phyloP scores from a whole-genome alignment of 2,329 filamentous ascomycete genomes.

The Chaetomiaceae sp. region DNA sequence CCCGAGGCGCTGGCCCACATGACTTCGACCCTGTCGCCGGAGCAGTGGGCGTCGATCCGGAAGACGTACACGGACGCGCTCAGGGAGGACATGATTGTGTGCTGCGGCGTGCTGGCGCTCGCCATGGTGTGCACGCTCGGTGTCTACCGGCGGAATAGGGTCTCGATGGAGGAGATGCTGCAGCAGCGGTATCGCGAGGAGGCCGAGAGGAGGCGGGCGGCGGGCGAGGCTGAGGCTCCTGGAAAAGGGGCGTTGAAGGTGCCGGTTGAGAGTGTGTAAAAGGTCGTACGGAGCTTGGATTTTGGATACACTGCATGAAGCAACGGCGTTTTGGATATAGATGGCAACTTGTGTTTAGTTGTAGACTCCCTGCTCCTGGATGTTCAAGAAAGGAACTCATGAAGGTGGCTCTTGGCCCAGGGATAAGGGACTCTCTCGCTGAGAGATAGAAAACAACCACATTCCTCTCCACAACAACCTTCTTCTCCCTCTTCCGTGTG shows the following conservation, averaged over 20 bases:
- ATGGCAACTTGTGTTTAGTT: not conserved
- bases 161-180: slow-evolving; percentile 29
- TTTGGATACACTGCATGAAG: not conserved
- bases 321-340: not conserved
- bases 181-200: slow-evolving; percentile 27
- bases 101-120: slow-evolving; percentile 37
- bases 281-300: not conserved
- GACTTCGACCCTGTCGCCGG: slow-evolving; percentile 24
- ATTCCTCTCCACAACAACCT: no score
- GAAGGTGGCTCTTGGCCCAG: no score
- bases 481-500: no score
- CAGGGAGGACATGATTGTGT: slow-evolving; percentile 44
- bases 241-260: not conserved
- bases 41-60: slow-evolving; percentile 33
- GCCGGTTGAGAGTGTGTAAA: no score
- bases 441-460: no score
- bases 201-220: slow-evolving; percentile 19
- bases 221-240: not conserved
- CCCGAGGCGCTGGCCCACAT: slow-evolving; percentile 28
- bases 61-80: slow-evolving; percentile 43
- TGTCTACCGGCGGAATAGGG: slow-evolving; percentile 35
- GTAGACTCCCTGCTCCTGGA: not conserved
- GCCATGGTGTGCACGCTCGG: slow-evolving; percentile 39
- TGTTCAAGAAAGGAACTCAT: no score
- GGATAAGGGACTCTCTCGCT: no score